Conservation (phyloP, 2,329 filamentous ascomycete genomes). For the Elsinoe batatas region DNA sequence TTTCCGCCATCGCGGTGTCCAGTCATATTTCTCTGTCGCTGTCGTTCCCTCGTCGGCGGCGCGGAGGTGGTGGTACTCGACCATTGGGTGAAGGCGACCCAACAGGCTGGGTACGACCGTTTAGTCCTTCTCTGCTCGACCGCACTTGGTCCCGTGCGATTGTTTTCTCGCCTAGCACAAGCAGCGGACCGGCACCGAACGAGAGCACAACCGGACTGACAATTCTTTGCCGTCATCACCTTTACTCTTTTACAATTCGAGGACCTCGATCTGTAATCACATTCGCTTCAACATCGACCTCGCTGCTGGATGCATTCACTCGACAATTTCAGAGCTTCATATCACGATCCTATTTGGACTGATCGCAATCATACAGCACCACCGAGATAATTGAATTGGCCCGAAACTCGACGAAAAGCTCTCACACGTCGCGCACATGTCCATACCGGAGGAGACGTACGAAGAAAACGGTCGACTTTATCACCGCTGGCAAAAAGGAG, state of each 20-base stretch:
- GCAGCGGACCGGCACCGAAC: background rate
- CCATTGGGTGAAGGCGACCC: background rate
- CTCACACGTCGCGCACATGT: background rate
- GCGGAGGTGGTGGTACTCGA: constrained; percentile 4
- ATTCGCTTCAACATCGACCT: background rate
- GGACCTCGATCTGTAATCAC: background rate
- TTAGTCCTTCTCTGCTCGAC: background rate
- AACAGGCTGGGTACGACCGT: background rate
- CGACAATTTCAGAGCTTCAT: background rate
- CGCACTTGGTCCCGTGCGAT: background rate
- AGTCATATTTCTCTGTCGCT: background rate
- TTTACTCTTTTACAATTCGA: background rate
- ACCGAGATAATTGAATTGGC: too few relatives aligned
- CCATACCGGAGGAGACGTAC: constrained; percentile 15
- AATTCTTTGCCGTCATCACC: background rate
- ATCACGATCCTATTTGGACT: background rate
- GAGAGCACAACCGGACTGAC: background rate
- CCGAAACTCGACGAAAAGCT: too few relatives aligned
- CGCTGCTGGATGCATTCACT: constrained; percentile 6
- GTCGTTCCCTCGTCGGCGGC: background rate
- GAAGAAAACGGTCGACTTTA: constrained; percentile 18
- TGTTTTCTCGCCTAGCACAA: constrained; percentile 5
- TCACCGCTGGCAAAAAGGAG: constrained; percentile 16
- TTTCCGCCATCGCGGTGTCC: background rate
- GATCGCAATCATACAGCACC: background rate